A percentile compares a stretch with the other conserved stretches of the same genome.
These are phyloP conservation scores for Trichosanthes truncata DNA, from an alignment of 306 rosid genomes.

Conservation along the genomic window DNA sequence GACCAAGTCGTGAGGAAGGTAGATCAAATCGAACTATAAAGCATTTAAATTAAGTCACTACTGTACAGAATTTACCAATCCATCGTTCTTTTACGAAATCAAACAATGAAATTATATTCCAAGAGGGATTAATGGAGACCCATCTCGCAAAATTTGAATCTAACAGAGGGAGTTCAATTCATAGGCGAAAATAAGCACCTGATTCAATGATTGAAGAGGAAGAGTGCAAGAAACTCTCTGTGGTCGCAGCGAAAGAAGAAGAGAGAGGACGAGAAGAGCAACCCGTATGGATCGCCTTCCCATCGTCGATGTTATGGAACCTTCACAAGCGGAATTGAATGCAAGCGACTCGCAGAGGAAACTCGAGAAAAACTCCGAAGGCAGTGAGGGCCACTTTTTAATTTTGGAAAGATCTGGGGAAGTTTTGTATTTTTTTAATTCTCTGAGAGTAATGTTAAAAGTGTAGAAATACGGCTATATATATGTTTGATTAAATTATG, in stretches of 20 bases:
- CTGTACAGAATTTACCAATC: neutral
- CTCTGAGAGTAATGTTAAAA: neutral
- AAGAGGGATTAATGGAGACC: neutral
- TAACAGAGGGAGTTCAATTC: neutral
- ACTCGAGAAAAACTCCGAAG: neutral
- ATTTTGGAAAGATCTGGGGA: neutral
- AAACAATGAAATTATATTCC: neutral
- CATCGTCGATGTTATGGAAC: neutral
- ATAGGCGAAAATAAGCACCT: neutral
- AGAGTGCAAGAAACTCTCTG: neutral
- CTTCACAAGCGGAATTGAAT: neutral
- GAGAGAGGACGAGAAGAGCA: neutral
- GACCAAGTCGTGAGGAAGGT: neutral
- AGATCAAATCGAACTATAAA: neutral
- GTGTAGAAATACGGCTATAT: too few species aligned
- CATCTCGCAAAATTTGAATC: neutral
- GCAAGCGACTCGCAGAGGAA: neutral
- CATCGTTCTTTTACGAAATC: neutral
- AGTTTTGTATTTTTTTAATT: neutral
- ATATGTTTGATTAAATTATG: too few species aligned
- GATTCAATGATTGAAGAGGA: constrained; percentile 5
- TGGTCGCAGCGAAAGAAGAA: neutral
- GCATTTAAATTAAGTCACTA: neutral
- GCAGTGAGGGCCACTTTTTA: neutral
- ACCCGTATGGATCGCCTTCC: constrained; percentile 8